phyloP scores from a whole-genome alignment of 2,329 filamentous ascomycete species.

The Fusarium mundagurra region DNA sequence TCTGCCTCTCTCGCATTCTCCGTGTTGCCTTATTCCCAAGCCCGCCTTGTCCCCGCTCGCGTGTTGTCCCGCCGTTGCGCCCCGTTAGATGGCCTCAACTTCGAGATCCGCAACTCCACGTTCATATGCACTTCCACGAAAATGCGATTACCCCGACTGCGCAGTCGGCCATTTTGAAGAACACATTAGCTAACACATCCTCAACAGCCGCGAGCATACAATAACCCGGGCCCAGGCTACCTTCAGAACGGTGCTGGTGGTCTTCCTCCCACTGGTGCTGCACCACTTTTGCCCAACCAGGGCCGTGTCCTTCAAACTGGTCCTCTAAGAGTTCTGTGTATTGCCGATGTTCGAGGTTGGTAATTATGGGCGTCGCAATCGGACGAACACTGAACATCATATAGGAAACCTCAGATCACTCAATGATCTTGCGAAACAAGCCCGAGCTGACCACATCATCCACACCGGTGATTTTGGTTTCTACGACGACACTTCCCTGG shows the following conservation, averaged over 20 bases:
- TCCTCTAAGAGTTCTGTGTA: slow-evolving; percentile 73
- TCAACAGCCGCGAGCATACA: slow-evolving; percentile 56
- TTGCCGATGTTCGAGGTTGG: slow-evolving; percentile 77
- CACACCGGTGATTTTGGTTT: slow-evolving; percentile 99
- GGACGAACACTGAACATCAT: slow-evolving; percentile 22
- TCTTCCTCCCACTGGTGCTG: slow-evolving; percentile 66
- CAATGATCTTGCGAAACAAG: slow-evolving; percentile 95
- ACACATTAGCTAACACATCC: slow-evolving; percentile 34
- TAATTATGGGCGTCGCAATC: slow-evolving; percentile 21
- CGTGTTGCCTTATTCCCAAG: background rate
- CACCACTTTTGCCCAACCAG: slow-evolving; percentile 73
- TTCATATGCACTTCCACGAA: slow-evolving; percentile 13
- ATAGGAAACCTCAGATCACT: slow-evolving; percentile 93
- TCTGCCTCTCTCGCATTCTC: background rate
- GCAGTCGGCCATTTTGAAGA: background rate
- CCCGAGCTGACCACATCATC: slow-evolving; percentile 95
- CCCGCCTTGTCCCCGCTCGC: slow-evolving; percentile 31
- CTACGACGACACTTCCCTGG: slow-evolving; percentile 95
- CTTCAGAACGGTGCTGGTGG: slow-evolving; percentile 70
- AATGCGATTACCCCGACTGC: background rate
- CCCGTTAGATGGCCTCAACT: slow-evolving; percentile 28
- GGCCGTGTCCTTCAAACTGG: slow-evolving; percentile 73
- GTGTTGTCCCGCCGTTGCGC: slow-evolving; percentile 37
- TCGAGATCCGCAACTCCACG: slow-evolving; percentile 24
- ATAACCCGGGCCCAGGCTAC: slow-evolving; percentile 66